Percentiles rank a stretch among this genome's conserved stretches.
Evolutionary conservation across 768 basidiomycete genomes (phyloP).

Genomic region (Lactifluus pinguis): DNA sequence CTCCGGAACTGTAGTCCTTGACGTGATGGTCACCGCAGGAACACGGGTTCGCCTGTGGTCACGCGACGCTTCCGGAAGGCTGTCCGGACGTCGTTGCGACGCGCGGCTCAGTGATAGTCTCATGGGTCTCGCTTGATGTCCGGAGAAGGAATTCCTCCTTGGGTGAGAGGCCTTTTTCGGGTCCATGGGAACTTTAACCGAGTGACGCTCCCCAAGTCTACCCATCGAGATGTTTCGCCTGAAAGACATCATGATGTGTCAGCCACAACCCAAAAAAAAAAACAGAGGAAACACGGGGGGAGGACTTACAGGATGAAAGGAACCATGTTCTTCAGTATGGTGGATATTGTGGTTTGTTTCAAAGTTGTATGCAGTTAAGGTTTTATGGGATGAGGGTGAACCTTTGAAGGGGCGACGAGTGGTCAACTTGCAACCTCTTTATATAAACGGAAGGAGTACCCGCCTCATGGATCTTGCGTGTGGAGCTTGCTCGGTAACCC

Average conservation of each 20-base stretch:
- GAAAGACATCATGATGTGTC: not conserved
- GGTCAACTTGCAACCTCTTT: too few relatives aligned
- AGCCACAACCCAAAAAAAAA: not conserved
- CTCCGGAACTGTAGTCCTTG: conserved; percentile 7
- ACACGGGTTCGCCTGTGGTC: not conserved
- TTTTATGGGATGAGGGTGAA: too few relatives aligned
- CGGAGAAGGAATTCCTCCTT: not conserved
- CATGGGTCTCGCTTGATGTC: not conserved
- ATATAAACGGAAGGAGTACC: too few relatives aligned
- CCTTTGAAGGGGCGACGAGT: too few relatives aligned
- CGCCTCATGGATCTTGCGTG: not conserved
- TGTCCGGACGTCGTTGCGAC: not conserved
- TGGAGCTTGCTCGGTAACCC: not conserved
- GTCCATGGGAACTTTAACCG: not conserved
- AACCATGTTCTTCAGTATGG: not conserved
- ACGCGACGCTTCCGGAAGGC: not conserved
- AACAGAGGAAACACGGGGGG: too few relatives aligned
- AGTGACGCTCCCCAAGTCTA: not conserved
- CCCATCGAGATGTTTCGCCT: not conserved
- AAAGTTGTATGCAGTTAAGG: not conserved
- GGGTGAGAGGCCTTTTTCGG: not conserved
- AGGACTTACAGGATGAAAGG: not conserved
- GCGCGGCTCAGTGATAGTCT: not conserved
- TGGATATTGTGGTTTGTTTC: not conserved
- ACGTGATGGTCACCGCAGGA: conserved; percentile 12